These are phyloP conservation scores for Cyanodermella asteris DNA, from an alignment of 2,329 filamentous ascomycete genomes.

Conservation along the genomic window DNA sequence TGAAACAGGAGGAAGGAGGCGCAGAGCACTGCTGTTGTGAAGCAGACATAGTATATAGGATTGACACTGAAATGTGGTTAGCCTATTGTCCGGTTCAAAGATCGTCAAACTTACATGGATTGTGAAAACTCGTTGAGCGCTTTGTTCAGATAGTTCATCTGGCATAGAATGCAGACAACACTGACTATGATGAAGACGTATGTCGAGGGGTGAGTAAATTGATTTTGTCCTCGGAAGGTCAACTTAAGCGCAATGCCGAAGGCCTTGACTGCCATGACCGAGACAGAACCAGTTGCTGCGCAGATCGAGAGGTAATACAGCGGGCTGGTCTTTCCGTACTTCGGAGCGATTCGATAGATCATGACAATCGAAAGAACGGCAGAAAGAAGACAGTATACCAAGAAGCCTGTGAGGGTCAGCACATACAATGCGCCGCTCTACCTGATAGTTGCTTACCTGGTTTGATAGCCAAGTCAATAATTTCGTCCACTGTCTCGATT, in stretches of 20 bases:
- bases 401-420: constrained; percentile 43
- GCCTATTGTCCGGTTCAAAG: constrained; percentile 2
- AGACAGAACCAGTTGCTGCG: constrained; percentile 88
- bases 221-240: constrained; percentile 79
- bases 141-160: constrained; percentile 99
- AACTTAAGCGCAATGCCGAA: constrained; percentile 96
- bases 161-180: constrained; percentile 78
- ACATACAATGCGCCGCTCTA: constrained; percentile 11
- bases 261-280: constrained; percentile 97
- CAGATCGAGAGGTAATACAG: constrained; percentile 95
- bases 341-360: constrained; percentile 85
- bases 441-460: constrained; percentile 40
- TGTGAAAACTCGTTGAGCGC: constrained; percentile 90
- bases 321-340: constrained; percentile 84
- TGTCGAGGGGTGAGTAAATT: constrained; percentile 84
- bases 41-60: constrained; percentile 91
- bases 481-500: constrained; percentile 76
- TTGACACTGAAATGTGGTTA: constrained; percentile 44
- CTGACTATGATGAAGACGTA: constrained; percentile 95
- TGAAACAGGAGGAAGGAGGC: constrained; percentile 91
- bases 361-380: constrained; percentile 70
- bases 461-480: constrained; percentile 72
- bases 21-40: constrained; percentile 81
- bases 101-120: constrained; percentile 40
- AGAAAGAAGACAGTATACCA: constrained; percentile 65